Conservation (phyloP, 768 basidiomycete genomes). For the Crepidotus variabilis region DNA sequence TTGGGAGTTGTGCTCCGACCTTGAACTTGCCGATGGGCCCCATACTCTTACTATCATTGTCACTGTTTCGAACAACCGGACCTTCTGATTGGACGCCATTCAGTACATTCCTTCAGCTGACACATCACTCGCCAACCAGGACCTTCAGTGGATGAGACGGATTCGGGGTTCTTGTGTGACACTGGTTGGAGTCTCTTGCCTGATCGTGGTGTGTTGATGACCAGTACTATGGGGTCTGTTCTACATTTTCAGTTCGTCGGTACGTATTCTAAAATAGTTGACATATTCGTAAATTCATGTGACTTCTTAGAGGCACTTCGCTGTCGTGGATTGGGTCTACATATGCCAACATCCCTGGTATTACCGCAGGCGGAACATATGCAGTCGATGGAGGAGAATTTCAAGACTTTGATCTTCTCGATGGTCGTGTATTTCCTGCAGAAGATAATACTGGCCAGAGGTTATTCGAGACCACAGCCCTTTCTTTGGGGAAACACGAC, state of each 20-base stretch:
- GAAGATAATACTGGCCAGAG: background rate
- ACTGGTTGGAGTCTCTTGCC: background rate
- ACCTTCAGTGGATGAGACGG: background rate
- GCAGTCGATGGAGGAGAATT: background rate
- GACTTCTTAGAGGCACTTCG: background rate
- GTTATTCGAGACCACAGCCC: background rate
- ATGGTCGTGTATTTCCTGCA: background rate
- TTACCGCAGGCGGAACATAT: background rate
- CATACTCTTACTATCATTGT: background rate
- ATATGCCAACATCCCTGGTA: background rate
- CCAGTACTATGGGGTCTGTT: background rate
- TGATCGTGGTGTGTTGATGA: background rate
- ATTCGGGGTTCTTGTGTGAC: background rate
- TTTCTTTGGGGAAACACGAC: background rate
- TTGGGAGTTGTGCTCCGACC: constrained; percentile 5
- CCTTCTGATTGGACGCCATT: background rate
- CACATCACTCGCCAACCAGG: background rate
- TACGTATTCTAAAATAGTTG: background rate
- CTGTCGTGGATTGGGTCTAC: background rate
- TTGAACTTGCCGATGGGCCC: background rate
- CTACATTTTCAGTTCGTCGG: background rate
- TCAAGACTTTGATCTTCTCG: background rate
- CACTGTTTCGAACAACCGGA: background rate
- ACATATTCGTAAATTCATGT: background rate
- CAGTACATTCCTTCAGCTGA: background rate